Base-by-base conservation (phyloP, 129 eudicot species). In the Smallanthus sonchifolius region DNA sequence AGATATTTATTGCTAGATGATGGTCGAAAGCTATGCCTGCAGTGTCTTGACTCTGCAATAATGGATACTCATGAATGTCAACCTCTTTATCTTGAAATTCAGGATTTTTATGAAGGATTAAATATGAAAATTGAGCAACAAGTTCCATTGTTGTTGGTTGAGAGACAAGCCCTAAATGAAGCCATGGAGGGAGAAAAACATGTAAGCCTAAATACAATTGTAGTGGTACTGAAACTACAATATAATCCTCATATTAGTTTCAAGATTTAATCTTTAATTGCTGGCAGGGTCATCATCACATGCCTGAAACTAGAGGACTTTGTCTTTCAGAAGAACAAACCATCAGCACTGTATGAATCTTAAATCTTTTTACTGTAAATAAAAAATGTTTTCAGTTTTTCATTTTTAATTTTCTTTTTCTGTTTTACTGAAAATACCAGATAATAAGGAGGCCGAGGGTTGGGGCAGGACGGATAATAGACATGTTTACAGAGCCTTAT, bases 271-370 rank as follows among this genome's bases (percentile, higher is more conserved):
- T 79, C 34, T 79, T 79, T 35, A 24, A 11, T 76, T 74, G 67
- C 30, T 76, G 64, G 67, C 86, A 95, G 99, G 99, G 96, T 47
- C 99, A 91, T 85, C 94, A 95, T 83, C 96, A 91, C 82, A 67
- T 95, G 88, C 87, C 99, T 37, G 99, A 95, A 80, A 95, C 99
- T 38, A 80, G 99, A 91, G 99, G 99, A 55, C 96, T 95, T 69
- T 95, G 99, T 84, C 87, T 95, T 73, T 91, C 99, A 5, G 99
- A 95, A 85, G 99, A 95, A 82, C 99, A 95, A 75, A 95, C 99
- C 65, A 86, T 95, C 55, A 87, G 87, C 83, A 95, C 90, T 49
- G 99, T 95, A 91, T 20, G 91, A 35, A 37, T 70, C 57, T 39
- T 52, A 16, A 24, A 43, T 54, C 59, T 60, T 40, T 60, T 49